Conservation (phyloP, 805 yeast genomes). For the Yamadazyma sp. region DNA sequence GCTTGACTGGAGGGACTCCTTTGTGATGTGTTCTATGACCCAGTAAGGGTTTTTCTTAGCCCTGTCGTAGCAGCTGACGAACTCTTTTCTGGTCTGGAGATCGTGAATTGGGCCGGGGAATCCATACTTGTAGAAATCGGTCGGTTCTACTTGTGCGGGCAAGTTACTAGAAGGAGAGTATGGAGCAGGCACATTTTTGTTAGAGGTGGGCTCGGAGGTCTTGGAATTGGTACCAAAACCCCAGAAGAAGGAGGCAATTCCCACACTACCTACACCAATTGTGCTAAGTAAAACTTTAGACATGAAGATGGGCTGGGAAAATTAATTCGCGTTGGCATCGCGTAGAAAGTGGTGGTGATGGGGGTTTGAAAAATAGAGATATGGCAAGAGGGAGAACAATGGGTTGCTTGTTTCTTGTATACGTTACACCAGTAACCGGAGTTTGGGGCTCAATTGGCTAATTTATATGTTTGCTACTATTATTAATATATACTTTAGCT, state of each 20-base stretch:
- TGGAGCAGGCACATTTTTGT: slow-evolving; percentile 2
- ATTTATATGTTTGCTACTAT: too few relatives aligned
- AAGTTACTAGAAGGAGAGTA: slow-evolving; percentile 20
- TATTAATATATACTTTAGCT: too few relatives aligned
- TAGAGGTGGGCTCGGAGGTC: not conserved
- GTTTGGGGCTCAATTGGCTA: too few relatives aligned
- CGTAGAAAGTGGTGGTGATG: too few relatives aligned
- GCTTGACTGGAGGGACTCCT: slow-evolving; percentile 55
- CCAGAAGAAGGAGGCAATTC: slow-evolving; percentile 42
- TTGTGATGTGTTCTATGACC: slow-evolving; percentile 87
- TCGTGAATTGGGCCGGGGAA: slow-evolving; percentile 96
- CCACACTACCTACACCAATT: slow-evolving; percentile 38
- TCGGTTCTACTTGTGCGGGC: slow-evolving; percentile 58
- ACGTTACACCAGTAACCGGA: too few relatives aligned
- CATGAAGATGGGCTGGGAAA: slow-evolving; percentile 18
- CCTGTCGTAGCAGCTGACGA: slow-evolving; percentile 83
- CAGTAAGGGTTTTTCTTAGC: slow-evolving; percentile 82
- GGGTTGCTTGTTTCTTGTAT: too few relatives aligned
- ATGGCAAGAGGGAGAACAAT: too few relatives aligned
- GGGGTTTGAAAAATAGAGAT: too few relatives aligned
- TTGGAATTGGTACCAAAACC: slow-evolving; percentile 21
- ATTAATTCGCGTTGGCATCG: not conserved
- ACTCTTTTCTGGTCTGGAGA: slow-evolving; percentile 68
- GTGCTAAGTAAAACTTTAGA: slow-evolving; percentile 25
- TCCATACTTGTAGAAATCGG: slow-evolving; percentile 84